Conservation (phyloP, 2,329 filamentous ascomycete species). For the Apiospora marii region DNA sequence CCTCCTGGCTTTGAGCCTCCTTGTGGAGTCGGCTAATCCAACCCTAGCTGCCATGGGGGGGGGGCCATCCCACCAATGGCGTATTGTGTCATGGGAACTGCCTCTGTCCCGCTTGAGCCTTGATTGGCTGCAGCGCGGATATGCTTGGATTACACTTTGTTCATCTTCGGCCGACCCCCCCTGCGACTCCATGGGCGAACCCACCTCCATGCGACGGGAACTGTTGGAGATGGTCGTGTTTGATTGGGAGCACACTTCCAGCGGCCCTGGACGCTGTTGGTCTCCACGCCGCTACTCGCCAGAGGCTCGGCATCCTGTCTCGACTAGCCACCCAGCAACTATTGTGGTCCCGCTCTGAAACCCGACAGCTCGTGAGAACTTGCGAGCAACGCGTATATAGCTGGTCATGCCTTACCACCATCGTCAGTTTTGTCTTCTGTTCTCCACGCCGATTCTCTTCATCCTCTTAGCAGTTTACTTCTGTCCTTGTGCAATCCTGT, state of each 20-base stretch:
- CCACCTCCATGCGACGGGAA: constrained; percentile 30
- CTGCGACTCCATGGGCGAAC: constrained; percentile 23
- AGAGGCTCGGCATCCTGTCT: constrained; percentile 11
- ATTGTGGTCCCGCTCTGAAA: constrained; percentile 11
- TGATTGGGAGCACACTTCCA: constrained; percentile 3
- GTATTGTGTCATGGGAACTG: constrained; percentile 13
- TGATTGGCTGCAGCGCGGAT: background rate
- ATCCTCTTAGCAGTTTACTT: constrained; percentile 30
- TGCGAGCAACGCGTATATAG: constrained; percentile 27
- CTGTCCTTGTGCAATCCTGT: constrained; percentile 39
- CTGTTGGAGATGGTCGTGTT: constrained; percentile 29
- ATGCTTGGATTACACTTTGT: constrained; percentile 8
- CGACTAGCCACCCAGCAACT: constrained; percentile 13
- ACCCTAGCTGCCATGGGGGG: background rate
- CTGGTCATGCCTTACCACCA: constrained; percentile 22
- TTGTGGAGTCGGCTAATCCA: constrained; percentile 6
- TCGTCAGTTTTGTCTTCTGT: constrained; percentile 24
- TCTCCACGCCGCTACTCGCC: constrained; percentile 8
- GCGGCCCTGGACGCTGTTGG: background rate
- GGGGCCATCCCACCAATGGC: background rate
- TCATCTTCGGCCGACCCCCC: constrained; percentile 18
- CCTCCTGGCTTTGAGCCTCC: constrained; percentile 10
- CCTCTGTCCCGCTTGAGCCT: background rate
- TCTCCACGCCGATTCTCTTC: constrained; percentile 36
- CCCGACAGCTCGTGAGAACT: constrained; percentile 18